Evolutionary conservation across 306 rosid species (phyloP), one percentile per base, ranked within the genome.

Genomic region (Acacia crassicarpa): DNA sequence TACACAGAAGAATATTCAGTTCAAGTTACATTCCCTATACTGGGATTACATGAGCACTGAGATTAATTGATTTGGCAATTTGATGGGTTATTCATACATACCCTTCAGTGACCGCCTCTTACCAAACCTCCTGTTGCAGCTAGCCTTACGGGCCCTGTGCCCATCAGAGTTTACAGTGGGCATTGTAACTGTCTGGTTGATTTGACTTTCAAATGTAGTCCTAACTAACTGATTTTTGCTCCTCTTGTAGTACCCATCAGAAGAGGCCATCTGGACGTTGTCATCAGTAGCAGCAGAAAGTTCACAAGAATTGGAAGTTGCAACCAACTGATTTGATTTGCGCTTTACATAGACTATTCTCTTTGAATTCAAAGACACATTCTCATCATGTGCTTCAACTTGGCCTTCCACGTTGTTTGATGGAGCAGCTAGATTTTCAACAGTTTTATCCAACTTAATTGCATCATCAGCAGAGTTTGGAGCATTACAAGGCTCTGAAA

Each of bases 251-350:
- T 95, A 93, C 79, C 92, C 89, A 85, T 93, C 59, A 8, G 76
- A 72, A 32, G 41, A 15, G 23, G 59, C 59, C 32, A 20, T 15
- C 30, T 46, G 76, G 41, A 35, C 56, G 45, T 71, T 22, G 59
- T 72, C 76, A 46, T 72, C 89, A 83, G 78, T 77, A 48, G 81
- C 72, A 33, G 74, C 80, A 65, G 89, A 80, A 54, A 75, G 80
- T 82, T 87, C 93, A 85, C 78, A 51, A 66, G 93, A 83, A 86
- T 81, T 89, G 51, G 98, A 87, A 69, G 93, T 79, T 67, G 98
- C 97, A 80, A 95, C 94, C 93, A 95, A 81, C 75, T 91, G 98
- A 88, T 93, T 93, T 84, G 92, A 89, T 85, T 92, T 92, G 79
- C 88, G 91, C 88, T 93, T 95, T 82, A 89, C 88, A 84, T 93